Evolutionary conservation across 768 basidiomycete species (phyloP), one percentile per base, ranked within the genome.

Genomic region (Guyanaporus albipodus): DNA sequence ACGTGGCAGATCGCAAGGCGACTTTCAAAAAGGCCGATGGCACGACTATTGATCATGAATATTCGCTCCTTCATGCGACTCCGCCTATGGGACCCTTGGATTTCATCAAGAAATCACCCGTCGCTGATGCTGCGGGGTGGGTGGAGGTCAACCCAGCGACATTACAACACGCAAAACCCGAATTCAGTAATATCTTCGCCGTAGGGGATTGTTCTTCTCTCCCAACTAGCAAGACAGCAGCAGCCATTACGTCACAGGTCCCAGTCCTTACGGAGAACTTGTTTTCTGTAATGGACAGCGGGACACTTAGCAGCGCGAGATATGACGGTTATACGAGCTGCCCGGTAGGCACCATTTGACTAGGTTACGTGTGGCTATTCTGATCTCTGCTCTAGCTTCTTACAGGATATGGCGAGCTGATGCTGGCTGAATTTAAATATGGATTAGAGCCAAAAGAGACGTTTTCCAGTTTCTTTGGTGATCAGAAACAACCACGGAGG

Each of bases 391-490:
- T 24, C 10, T 50, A 89, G 87, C 73, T 91, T 8, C 72, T 91
- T 53, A 89, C 87, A 35, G 87, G 86, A 23, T 89, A 91, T 55
- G 87, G 86, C 15, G 75, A 87, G 67, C 66, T 89, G 33, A 78
- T 97, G 80, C 75, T 97, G 44, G 85, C 89, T 22, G 94, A 97
- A 67, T 97, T 97, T 76, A 90, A 88, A 64, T 99, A 97, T 66
- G 93, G 90, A 14, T 69, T 85, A 2, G 79, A 84, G 60, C 89
- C 92, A 2, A 84, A 91, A 56, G 95, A 98, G 69, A 79, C 88
- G 0, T 98, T 99, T 59, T 68, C 76, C 14, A 59, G 66, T 3
- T 69, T 77, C 56, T 68, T 91, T 19, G 79, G 79, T 26, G 82
- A 95, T 62, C 93, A 96, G 68, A 65, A 72, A n/a, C 80, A 77